Conservation (phyloP, 768 basidiomycete genomes). For the Lactarius vividus region DNA sequence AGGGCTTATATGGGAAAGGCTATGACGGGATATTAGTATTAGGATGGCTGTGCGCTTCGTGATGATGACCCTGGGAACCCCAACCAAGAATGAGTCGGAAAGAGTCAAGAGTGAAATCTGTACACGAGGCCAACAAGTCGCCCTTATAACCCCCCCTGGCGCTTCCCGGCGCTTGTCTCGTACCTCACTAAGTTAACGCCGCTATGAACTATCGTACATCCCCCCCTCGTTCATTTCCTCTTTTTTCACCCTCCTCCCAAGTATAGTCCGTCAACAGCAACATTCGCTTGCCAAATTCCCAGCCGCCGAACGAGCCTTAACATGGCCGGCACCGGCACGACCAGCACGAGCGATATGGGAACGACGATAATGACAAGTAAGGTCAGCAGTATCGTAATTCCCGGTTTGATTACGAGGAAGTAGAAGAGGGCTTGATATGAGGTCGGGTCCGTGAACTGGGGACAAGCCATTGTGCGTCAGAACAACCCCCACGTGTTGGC, state of each 20-base stretch:
- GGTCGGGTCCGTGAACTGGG: conserved; percentile 74
- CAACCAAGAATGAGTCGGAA: conserved; percentile 4
- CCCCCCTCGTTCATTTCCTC: not conserved
- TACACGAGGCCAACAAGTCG: conserved; percentile 13
- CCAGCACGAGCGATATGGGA: conserved; percentile 53
- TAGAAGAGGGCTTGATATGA: conserved; percentile 87
- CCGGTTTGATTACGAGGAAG: conserved; percentile 83
- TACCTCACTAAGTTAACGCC: conserved; percentile 6
- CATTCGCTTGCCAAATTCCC: conserved; percentile 80
- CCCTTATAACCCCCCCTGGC: conserved; percentile 25
- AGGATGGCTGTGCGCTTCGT: conserved; percentile 15
- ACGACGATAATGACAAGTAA: conserved; percentile 54
- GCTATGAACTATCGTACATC: conserved; percentile 4
- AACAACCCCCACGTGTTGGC: conserved; percentile 10
- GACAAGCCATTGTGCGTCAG: conserved; percentile 6
- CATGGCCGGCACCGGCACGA: conserved; percentile 67
- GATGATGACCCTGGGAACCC: conserved; percentile 9
- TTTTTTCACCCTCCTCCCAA: conserved; percentile 37
- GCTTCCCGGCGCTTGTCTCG: conserved; percentile 9
- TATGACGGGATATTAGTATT: conserved; percentile 24
- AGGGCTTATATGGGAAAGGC: conserved; percentile 1
- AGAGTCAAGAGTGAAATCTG: not conserved
- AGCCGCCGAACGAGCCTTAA: conserved; percentile 62
- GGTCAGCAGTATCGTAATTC: conserved; percentile 67
- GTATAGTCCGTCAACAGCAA: conserved; percentile 71